Evolutionary conservation across 164 flowering plant species (phyloP), one percentile per base, ranked within the genome.

Genomic region (Vitis labrusca): DNA sequence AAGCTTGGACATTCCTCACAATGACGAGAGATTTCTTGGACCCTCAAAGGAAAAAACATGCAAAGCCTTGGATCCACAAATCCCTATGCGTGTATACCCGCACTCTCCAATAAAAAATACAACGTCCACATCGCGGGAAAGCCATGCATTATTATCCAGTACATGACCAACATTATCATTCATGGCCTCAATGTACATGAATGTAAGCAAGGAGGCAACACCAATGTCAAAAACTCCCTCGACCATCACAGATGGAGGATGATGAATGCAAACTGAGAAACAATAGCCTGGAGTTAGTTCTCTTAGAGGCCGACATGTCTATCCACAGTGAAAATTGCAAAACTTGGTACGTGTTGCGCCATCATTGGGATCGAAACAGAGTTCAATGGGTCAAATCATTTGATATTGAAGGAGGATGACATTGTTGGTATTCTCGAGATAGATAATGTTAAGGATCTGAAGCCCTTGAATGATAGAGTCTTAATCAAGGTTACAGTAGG

Each of bases 401-500:
- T 94, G 57, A 79, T 94, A 9, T 65, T 94, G 79, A 94, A 91
- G 82, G 99, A 94, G 78, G 99, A 94, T 79, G 97, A 92, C 65
- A 87, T 94, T 55, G 86, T 94, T 66, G 99, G 99, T 49, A 81
- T 88, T 62, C 95, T 94, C n/a, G 92, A 91, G 59, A 92, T 91
- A 3, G 97, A 92, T 65, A 97, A 94, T 55, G 71, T 91, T 61
- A 91, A 92, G 82, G 95, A 92, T 77, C 81, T 94, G 57, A 87
- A 92, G 80, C 98, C 98, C 52, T 68, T 92, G 60, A 91, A 88
- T 73, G 97, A 92, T 47, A 84, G 97, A 75, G 86, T 94, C 29
- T 70, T 94, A 11, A 92, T 94, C 52, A 89, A 94, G 97, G 97
- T 91, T 56, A 19, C 23, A 19, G 1, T 19, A 19, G 23, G 23